These are phyloP conservation scores for Colletotrichum theobromicola DNA, from an alignment of 2,329 filamentous ascomycete species.

Conservation along the genomic window DNA sequence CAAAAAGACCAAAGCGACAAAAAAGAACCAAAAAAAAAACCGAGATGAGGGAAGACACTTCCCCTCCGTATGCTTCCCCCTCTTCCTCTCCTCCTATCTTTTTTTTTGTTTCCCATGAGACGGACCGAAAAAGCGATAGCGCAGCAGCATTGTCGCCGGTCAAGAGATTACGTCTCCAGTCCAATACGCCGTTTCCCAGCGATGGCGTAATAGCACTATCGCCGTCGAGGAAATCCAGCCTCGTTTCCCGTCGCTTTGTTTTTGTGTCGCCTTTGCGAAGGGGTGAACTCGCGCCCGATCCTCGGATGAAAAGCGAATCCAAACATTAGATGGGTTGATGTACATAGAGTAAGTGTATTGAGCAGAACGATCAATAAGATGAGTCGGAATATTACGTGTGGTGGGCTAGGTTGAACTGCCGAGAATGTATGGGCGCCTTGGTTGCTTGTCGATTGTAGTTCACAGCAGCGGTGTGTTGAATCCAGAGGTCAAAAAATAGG, in stretches of 20 bases:
- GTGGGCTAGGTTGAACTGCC: slow-evolving; percentile 43
- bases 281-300: slow-evolving; percentile 14
- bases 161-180: slow-evolving; percentile 38
- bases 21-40: slow-evolving; percentile 26
- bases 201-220: slow-evolving; percentile 54
- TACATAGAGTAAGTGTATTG: not conserved
- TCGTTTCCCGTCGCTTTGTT: slow-evolving; percentile 18
- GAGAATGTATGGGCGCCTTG: not conserved
- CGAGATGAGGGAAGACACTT: slow-evolving; percentile 22
- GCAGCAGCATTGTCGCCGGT: slow-evolving; percentile 58
- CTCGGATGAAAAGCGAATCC: slow-evolving; percentile 33
- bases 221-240: slow-evolving; percentile 30
- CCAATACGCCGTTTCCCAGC: slow-evolving; percentile 51
- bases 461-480: not conserved
- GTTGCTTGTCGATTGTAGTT: not conserved
- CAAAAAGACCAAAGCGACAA: no score
- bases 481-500: slow-evolving; percentile 14
- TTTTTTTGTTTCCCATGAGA: slow-evolving; percentile 18
- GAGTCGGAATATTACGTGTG: not conserved
- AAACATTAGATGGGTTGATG: slow-evolving; percentile 27
- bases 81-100: not conserved
- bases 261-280: not conserved
- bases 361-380: slow-evolving; percentile 11
- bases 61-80: not conserved
- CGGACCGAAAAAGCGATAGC: slow-evolving; percentile 46